phyloP scores from a whole-genome alignment of 495 filamentous ascomycete genomes.

The Neurospora sp. region DNA sequence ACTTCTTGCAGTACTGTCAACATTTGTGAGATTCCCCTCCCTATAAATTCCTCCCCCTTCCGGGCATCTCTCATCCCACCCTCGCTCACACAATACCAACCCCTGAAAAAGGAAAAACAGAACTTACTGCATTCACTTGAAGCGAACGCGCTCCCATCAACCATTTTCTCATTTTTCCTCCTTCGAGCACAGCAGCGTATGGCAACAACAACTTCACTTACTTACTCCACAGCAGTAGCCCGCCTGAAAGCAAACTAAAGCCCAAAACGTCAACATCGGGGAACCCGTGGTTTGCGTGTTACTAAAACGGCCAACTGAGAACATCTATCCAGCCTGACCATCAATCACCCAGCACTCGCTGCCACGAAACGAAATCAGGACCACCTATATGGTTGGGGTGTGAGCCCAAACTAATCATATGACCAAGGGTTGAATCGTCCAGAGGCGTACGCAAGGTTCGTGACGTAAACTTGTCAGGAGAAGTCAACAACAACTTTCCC shows the following conservation, averaged over 20 bases:
- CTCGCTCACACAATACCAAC: constrained; percentile 7
- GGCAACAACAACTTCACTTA: neutral
- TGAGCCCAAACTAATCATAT: neutral
- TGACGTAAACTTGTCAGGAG: neutral
- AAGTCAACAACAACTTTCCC: neutral
- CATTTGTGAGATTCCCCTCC: neutral
- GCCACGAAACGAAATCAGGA: neutral
- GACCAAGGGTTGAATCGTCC: neutral
- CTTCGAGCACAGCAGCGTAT: neutral
- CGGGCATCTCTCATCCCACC: neutral
- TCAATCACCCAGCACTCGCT: neutral
- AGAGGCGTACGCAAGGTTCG: neutral
- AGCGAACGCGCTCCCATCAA: neutral
- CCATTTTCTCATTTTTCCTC: neutral
- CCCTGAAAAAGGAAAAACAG: constrained; percentile 2
- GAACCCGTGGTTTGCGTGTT: neutral
- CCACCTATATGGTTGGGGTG: neutral
- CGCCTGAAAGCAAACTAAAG: neutral
- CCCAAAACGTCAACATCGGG: neutral
- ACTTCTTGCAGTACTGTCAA: neutral
- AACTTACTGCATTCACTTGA: neutral
- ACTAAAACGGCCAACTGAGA: neutral
- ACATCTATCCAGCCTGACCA: neutral
- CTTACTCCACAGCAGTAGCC: neutral
- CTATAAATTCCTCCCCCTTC: neutral